Conservation (phyloP, 306 rosid species). For the Vigna unguiculata region DNA sequence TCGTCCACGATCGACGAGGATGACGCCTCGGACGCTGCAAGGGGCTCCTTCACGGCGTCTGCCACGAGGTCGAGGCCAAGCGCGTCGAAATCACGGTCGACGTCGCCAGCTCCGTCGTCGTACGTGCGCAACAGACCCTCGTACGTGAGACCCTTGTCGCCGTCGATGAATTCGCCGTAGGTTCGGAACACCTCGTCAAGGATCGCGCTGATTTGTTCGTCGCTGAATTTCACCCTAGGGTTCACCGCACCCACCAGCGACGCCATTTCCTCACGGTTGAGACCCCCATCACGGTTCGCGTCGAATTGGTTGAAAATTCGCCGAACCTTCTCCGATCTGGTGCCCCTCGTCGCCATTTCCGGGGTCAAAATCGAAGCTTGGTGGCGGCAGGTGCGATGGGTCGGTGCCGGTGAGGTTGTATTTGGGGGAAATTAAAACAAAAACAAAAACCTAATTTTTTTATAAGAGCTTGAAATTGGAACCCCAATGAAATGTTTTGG, state of each 20-base stretch:
- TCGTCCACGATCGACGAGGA: slow-evolving; percentile 86
- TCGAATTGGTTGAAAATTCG: slow-evolving; percentile 90
- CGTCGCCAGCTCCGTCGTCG: slow-evolving; percentile 98
- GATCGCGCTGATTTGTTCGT: slow-evolving; percentile 97
- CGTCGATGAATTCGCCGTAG: slow-evolving; percentile 85
- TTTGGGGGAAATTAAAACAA: not conserved
- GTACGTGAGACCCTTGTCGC: slow-evolving; percentile 85
- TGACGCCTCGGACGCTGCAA: slow-evolving; percentile 74
- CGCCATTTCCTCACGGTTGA: slow-evolving; percentile 91
- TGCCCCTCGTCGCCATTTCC: slow-evolving; percentile 91
- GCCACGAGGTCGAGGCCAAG: slow-evolving; percentile 72
- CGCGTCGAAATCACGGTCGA: slow-evolving; percentile 96
- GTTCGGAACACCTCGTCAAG: slow-evolving; percentile 94
- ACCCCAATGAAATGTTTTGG: slow-evolving; percentile 43
- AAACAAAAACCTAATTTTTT: slow-evolving; percentile 15
- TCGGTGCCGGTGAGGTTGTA: slow-evolving; percentile 8
- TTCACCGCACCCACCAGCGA: slow-evolving; percentile 96
- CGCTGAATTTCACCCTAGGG: slow-evolving; percentile 98
- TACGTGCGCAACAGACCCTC: slow-evolving; percentile 93
- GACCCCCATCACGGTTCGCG: slow-evolving; percentile 82
- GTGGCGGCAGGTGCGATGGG: slow-evolving; percentile 12
- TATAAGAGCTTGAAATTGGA: slow-evolving; percentile 39
- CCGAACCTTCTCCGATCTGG: slow-evolving; percentile 98
- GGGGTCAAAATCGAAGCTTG: slow-evolving; percentile 37
- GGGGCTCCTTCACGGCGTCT: slow-evolving; percentile 44